These are phyloP conservation scores for Hamamelis virginiana DNA, from an alignment of 164 flowering plant species.

Conservation along the genomic window DNA sequence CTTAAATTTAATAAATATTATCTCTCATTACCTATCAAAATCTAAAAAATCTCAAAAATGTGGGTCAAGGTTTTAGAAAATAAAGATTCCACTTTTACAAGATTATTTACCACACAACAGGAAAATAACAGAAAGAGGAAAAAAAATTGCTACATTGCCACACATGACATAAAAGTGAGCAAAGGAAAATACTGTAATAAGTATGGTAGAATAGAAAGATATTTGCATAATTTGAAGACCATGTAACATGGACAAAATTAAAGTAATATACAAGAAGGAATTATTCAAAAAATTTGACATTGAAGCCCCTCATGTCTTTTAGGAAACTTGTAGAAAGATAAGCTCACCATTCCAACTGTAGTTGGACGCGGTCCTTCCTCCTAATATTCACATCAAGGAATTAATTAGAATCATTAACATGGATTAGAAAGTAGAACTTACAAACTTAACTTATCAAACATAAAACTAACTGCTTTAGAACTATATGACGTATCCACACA, in stretches of 20 bases:
- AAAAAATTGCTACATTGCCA: too few species aligned
- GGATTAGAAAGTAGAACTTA: neutral
- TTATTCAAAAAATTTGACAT: too few species aligned
- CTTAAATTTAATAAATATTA: neutral
- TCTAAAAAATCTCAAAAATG: neutral
- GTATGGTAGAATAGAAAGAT: too few species aligned
- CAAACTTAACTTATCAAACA: neutral
- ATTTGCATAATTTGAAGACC: too few species aligned
- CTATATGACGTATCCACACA: neutral
- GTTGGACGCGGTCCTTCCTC: slow-evolving; percentile 76
- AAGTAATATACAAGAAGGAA: neutral
- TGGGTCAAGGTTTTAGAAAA: too few species aligned
- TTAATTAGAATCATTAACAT: neutral
- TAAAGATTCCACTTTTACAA: neutral
- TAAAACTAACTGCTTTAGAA: neutral
- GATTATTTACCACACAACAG: too few species aligned
- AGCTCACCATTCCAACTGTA: slow-evolving; percentile 82
- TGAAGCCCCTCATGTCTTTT: too few species aligned
- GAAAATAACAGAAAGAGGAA: too few species aligned
- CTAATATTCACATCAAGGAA: slow-evolving; percentile 32
- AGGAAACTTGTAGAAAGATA: neutral
- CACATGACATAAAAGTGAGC: too few species aligned
- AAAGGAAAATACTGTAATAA: too few species aligned
- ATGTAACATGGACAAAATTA: too few species aligned
- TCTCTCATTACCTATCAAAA: neutral